Base-by-base conservation (phyloP, 2,329 filamentous ascomycete species). In the Dothideomycetes sp. region DNA sequence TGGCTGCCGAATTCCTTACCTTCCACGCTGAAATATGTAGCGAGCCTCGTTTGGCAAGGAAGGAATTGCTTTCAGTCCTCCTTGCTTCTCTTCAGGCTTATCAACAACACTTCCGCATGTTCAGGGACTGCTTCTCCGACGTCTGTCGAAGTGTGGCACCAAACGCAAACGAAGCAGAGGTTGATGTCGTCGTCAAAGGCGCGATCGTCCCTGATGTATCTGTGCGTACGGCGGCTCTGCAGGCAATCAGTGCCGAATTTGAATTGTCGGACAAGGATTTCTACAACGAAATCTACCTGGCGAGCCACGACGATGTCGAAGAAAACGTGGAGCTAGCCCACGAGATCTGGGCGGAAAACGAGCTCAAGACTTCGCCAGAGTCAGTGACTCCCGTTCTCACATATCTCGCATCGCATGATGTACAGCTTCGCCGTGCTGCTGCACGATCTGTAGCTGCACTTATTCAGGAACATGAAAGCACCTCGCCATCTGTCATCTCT, bases 301-400 rank as follows among this genome's bases (percentile, higher is more conserved):
- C 84, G 30, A 89, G 80, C 54, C 88, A 98, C 53, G 91, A 98
- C 49, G 85, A 94, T 51, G 77, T 86, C 15, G 77, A 82, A 30
- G 88, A 96, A 58, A 96, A 96, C 53, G 74, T 73, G 7, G 84
- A 87, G 32, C 69, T 94, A 39, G 89, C 84, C 5, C 74, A 72
- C 37, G 84, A 89, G 10, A 94, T 98, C 24, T 98, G 91, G 91
- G 86, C 94, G 54, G 91, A 95, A 55, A 94, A 89, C 56, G 82
- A 77, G 6, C 82, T 96, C 46, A 66, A 81, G 45, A 65, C 89
- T 10, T 73, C 76, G 1, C 65, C 75, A 15, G 70, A 81, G 5
- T 74, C 84, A 7, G 77, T 84, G 6, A 27, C 37, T 5, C 43
- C 49, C 22, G 80, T 88, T 55, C 64, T 94, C 34, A 78, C 80